Evolutionary conservation across 768 basidiomycete species (phyloP).

Genomic region (Mycena galericulata): DNA sequence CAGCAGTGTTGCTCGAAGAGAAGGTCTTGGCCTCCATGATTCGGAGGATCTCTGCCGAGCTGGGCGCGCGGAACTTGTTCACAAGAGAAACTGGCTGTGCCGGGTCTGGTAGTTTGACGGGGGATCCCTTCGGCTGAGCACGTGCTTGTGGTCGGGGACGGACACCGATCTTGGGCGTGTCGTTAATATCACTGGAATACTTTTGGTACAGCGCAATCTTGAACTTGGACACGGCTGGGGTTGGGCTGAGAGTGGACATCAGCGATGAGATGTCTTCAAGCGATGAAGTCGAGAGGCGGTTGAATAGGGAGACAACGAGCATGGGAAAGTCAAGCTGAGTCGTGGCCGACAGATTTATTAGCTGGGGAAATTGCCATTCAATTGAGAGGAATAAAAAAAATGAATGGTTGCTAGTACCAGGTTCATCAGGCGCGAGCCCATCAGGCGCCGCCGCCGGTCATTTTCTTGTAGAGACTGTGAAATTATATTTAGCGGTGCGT

Average conservation of each 20-base stretch:
- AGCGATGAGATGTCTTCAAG: constrained; percentile 43
- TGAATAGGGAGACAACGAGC: constrained; percentile 51
- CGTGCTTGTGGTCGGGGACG: constrained; percentile 44
- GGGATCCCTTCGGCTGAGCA: constrained; percentile 44
- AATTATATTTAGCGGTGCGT: constrained; percentile 60
- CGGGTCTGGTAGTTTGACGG: constrained; percentile 36
- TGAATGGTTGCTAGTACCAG: constrained; percentile 22
- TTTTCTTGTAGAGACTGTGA: constrained; percentile 19
- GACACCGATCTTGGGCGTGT: constrained; percentile 26
- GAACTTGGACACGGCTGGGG: constrained; percentile 50
- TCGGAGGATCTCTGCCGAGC: constrained; percentile 44
- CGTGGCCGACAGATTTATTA: constrained; percentile 55
- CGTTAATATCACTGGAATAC: constrained; percentile 45
- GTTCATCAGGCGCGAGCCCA: constrained; percentile 33
- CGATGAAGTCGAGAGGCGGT: constrained; percentile 46
- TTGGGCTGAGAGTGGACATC: constrained; percentile 48
- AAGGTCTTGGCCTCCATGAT: constrained; percentile 31
- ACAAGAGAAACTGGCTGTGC: constrained; percentile 41
- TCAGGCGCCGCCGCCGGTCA: constrained; percentile 31
- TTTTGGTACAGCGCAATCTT: constrained; percentile 56
- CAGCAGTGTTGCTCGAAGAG: constrained; percentile 27
- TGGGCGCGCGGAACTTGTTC: constrained; percentile 40
- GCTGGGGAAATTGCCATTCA: constrained; percentile 38
- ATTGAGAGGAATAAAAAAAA: background rate
- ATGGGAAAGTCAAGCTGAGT: constrained; percentile 50